These are phyloP conservation scores for Ogataea saltuana DNA, from an alignment of 805 yeast genomes.

Conservation along the genomic window DNA sequence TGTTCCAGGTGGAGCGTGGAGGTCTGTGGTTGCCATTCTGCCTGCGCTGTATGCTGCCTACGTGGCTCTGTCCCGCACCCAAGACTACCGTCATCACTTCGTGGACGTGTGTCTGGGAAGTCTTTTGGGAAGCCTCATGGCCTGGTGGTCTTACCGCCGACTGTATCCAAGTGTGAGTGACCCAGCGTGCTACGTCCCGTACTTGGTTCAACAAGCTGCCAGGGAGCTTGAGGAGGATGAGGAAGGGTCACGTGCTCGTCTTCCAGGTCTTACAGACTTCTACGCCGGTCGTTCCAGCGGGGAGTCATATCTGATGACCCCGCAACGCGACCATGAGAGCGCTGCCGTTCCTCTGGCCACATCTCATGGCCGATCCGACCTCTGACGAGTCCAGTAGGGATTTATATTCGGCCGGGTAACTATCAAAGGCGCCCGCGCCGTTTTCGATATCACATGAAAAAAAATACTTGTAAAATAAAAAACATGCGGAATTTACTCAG, in stretches of 20 bases:
- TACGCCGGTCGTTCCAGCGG: conserved; percentile 6
- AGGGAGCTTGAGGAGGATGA: conserved; percentile 19
- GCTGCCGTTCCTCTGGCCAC: background rate
- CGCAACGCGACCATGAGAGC: conserved; percentile 13
- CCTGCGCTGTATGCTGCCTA: conserved; percentile 70
- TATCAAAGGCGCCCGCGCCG: background rate
- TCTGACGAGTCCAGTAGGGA: background rate
- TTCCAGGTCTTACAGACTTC: conserved; percentile 7
- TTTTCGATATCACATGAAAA: background rate
- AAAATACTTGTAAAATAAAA: background rate
- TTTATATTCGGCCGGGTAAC: background rate
- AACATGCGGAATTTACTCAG: background rate
- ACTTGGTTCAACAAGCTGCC: conserved; percentile 21
- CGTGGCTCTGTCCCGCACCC: conserved; percentile 83
- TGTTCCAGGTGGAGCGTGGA: conserved; percentile 57
- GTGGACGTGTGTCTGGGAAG: conserved; percentile 80
- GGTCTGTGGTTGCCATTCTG: conserved; percentile 50
- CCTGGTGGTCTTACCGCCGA: conserved; percentile 57
- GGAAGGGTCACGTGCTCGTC: background rate
- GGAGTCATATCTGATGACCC: conserved; percentile 17
- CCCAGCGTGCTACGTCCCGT: conserved; percentile 43
- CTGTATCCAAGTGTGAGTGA: conserved; percentile 46
- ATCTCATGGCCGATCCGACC: background rate
- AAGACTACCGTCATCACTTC: conserved; percentile 93
- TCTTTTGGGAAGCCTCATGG: conserved; percentile 60